Evolutionary conservation across 768 basidiomycete species (phyloP).

Genomic region (Candolleomyces eurysporus): DNA sequence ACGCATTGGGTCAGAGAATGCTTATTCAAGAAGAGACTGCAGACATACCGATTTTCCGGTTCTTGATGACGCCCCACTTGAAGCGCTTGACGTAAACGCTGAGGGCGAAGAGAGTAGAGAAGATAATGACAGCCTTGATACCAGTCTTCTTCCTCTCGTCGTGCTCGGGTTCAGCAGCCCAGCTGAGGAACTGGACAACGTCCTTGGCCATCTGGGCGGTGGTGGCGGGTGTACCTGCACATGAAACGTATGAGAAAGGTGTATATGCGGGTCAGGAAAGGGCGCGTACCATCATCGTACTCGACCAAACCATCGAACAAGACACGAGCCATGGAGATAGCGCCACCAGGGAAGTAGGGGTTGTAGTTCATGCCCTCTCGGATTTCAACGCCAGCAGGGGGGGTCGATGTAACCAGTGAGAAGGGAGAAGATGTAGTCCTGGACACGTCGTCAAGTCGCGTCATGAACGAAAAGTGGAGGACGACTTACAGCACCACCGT

Average conservation of each 20-base stretch:
- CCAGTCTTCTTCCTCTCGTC: slow-evolving; percentile 98
- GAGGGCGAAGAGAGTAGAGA: slow-evolving; percentile 78
- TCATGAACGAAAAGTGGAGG: neutral
- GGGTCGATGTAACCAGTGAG: slow-evolving; percentile 97
- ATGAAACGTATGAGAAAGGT: neutral
- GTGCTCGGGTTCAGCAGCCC: slow-evolving; percentile 98
- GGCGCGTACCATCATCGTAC: slow-evolving; percentile 80
- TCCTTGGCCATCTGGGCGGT: slow-evolving; percentile 99
- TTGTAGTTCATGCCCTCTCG: slow-evolving; percentile 99
- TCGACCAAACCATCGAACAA: slow-evolving; percentile 96
- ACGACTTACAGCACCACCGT: slow-evolving; percentile 84
- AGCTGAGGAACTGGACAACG: slow-evolving; percentile 90
- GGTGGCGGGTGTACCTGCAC: slow-evolving; percentile 87
- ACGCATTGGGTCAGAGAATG: slow-evolving; percentile 7
- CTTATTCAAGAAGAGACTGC: neutral
- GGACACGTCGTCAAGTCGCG: neutral
- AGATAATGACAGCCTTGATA: slow-evolving; percentile 91
- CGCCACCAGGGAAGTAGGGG: slow-evolving; percentile 98
- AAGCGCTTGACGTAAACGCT: slow-evolving; percentile 91
- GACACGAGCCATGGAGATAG: slow-evolving; percentile 97
- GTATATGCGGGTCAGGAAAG: neutral
- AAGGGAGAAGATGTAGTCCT: slow-evolving; percentile 98
- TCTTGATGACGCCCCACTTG: slow-evolving; percentile 93
- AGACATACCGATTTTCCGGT: slow-evolving; percentile 82
- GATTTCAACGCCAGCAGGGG: slow-evolving; percentile 90